Conservation (phyloP, 352 stramenopile genomes). For the Elongisporangium undulatum region DNA sequence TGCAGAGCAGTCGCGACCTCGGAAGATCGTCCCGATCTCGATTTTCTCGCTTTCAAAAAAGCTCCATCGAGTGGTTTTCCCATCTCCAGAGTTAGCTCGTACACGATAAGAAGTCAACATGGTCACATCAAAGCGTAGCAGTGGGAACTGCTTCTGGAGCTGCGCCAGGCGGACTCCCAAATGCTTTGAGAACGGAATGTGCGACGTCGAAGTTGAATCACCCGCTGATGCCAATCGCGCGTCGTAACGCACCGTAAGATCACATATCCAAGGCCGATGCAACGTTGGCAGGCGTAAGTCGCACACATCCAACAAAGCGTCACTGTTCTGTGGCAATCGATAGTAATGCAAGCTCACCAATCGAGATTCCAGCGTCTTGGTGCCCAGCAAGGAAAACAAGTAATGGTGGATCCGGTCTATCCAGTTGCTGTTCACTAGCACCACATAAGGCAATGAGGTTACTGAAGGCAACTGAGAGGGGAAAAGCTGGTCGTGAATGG, state of each 20-base stretch:
- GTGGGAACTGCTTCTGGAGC: neutral
- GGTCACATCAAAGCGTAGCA: neutral
- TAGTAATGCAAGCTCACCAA: neutral
- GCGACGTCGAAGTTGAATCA: neutral
- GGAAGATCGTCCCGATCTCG: neutral
- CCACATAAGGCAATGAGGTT: constrained; percentile 8
- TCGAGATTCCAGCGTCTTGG: neutral
- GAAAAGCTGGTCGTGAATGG: constrained; percentile 9
- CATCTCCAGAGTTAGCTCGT: neutral
- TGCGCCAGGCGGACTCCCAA: neutral
- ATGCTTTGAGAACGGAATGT: neutral
- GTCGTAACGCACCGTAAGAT: neutral
- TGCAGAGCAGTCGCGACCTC: neutral
- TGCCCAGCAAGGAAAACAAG: neutral
- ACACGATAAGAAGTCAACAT: neutral
- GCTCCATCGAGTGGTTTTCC: neutral
- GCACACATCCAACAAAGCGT: neutral
- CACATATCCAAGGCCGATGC: neutral
- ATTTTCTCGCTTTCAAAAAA: neutral
- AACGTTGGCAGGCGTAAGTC: neutral
- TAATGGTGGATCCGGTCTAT: constrained; percentile 30
- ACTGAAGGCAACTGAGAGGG: neutral
- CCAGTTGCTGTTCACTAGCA: constrained; percentile 16
- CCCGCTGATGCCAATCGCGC: neutral
- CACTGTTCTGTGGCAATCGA: neutral